Conservation (phyloP, 345 rosid species). For the Camelina laxa region DNA sequence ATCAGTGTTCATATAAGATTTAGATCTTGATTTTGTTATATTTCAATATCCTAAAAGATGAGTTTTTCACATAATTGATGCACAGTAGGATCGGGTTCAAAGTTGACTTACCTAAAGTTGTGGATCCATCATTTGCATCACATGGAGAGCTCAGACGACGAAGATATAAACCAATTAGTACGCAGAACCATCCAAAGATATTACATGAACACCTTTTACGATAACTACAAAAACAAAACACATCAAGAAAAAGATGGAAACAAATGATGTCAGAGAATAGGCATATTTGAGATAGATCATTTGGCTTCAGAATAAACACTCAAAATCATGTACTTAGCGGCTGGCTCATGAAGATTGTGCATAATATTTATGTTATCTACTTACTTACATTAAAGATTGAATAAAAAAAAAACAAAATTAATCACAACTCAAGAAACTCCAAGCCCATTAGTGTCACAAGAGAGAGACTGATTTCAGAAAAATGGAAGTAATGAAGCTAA, state of each 20-base stretch:
- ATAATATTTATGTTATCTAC: background rate
- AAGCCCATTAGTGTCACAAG: background rate
- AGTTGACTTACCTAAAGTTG: slow-evolving; percentile 12
- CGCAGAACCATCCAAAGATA: background rate
- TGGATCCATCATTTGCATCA: slow-evolving; percentile 18
- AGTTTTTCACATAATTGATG: background rate
- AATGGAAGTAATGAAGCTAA: background rate
- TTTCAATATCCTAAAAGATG: background rate
- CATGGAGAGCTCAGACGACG: background rate
- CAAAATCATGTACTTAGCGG: background rate
- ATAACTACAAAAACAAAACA: background rate
- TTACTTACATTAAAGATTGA: background rate
- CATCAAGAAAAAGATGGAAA: background rate
- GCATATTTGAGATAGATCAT: background rate
- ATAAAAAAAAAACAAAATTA: background rate
- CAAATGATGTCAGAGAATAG: background rate
- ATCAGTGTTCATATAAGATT: slow-evolving; percentile 27
- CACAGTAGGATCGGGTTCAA: background rate
- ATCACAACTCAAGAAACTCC: background rate
- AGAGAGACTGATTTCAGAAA: background rate
- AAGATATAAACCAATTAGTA: background rate
- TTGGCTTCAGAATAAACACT: background rate
- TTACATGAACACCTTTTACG: slow-evolving; percentile 2
- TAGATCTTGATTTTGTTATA: slow-evolving; percentile 26
- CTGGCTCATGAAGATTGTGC: background rate